Conservation (phyloP, 2,329 filamentous ascomycete species). For the Trichocomaceae sp. region DNA sequence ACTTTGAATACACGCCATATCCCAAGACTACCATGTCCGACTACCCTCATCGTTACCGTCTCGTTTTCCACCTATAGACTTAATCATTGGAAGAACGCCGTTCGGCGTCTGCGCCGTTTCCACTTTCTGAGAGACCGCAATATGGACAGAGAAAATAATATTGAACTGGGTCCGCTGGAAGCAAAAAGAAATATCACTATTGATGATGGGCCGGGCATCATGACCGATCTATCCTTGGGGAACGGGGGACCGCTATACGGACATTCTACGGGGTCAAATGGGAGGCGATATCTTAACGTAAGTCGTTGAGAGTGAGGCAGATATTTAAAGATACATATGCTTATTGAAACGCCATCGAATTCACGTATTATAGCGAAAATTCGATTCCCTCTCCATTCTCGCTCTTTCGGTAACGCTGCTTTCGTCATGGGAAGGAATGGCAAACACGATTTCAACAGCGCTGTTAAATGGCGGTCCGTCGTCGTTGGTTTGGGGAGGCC, state of each 20-base stretch:
- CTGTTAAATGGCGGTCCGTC: slow-evolving; percentile 29
- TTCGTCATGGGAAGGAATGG: slow-evolving; percentile 33
- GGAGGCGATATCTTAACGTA: slow-evolving; percentile 19
- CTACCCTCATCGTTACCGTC: background rate
- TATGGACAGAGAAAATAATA: slow-evolving; percentile 5
- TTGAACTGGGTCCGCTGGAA: slow-evolving; percentile 8
- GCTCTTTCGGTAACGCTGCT: slow-evolving; percentile 34
- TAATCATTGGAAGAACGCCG: background rate
- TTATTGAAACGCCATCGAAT: background rate
- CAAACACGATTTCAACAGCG: slow-evolving; percentile 21
- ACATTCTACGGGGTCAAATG: slow-evolving; percentile 19
- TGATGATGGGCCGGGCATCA: background rate
- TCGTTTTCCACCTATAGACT: background rate
- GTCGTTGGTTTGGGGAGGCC: slow-evolving; percentile 29
- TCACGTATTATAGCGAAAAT: slow-evolving; percentile 16
- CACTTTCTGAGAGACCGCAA: background rate
- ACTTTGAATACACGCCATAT: background rate
- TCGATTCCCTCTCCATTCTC: slow-evolving; percentile 30
- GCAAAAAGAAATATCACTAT: slow-evolving; percentile 4
- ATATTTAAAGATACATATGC: background rate
- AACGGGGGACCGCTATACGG: slow-evolving; percentile 9
- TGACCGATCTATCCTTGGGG: background rate
- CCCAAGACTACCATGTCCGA: background rate
- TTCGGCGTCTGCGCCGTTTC: background rate
- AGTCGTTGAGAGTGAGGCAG: background rate